Base-by-base conservation (phyloP, 2,329 filamentous ascomycete species). In the Escovopsis sp. region DNA sequence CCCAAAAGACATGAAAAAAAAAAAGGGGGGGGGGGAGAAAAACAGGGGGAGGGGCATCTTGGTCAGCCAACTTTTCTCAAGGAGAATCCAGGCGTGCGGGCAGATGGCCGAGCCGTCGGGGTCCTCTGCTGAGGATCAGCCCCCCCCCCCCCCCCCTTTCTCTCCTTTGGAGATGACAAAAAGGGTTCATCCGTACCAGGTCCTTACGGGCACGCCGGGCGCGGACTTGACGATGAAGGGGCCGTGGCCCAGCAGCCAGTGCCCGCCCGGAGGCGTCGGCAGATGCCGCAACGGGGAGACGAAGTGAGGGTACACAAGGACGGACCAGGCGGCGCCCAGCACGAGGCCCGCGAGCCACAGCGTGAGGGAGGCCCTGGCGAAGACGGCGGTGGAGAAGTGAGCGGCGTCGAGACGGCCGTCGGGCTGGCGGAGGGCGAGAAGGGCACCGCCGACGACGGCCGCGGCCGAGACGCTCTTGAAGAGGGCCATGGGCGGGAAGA, bases 221-320 rank as follows among this genome's bases (percentile, higher is more conserved):
- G 65, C 57, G 36, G 65, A 49, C 0, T 47, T 48, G 12, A 52
- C 33, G 23, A 75, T 69, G 41, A 50, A 58, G 26, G 48, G 43
- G 26, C 60, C 67, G 38, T 75, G 70, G n/a, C 72, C 72, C 45
- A 66, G 60, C 26, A 68, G 57, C 56, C 62, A 73, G 34, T 66
- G 65, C 36, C 59, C 61, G 15, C 56, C 60, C 2, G 51, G 47
- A 0, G 69, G 68, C 36, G 63, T 62, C 3, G 72, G 72, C 6
- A 75, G 55, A 40, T 62, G 58, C 12, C 66, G 60, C 43, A 75
- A 56, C 3, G 70, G 68, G 18, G 72, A 75, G 48, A 72, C 60
- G 49, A 63, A 54, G 26, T 64, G 62, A 12, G 71, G 71, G 49
- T 68, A 74, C 30, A 74, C 53, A 35, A 72, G 55, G 19, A 68